Conservation (phyloP, 768 basidiomycete species). For the Coprinopsis strossmayeri region DNA sequence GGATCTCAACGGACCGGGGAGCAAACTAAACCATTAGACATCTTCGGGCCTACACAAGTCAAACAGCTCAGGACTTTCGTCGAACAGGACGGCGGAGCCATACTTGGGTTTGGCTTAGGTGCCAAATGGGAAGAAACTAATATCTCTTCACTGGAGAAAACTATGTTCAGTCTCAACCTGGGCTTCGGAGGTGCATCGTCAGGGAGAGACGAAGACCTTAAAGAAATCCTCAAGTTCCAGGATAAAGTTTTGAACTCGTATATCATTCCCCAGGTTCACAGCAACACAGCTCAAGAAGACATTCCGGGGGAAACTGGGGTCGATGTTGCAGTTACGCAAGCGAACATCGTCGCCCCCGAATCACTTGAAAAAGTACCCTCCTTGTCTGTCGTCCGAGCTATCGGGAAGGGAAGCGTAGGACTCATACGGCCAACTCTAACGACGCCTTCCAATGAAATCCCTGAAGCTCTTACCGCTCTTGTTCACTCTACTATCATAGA, state of each 20-base stretch:
- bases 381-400: constrained; percentile 10
- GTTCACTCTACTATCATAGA: constrained; percentile 26
- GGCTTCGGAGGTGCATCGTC: neutral
- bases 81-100: constrained; percentile 12
- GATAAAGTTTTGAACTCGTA: constrained; percentile 7
- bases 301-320: neutral
- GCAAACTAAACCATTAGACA: constrained; percentile 1
- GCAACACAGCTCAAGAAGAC: neutral
- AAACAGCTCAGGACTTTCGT: constrained; percentile 11
- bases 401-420: constrained; percentile 14
- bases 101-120: constrained; percentile 11
- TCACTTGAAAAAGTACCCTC: neutral
- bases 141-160: neutral
- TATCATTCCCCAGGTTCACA: constrained; percentile 4
- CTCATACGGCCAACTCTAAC: constrained; percentile 4
- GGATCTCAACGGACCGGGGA: neutral
- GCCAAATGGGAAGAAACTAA: constrained; percentile 7
- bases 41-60: constrained; percentile 7
- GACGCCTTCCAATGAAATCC: neutral
- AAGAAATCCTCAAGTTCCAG: constrained; percentile 6
- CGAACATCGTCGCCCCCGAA: neutral
- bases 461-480: constrained; percentile 12
- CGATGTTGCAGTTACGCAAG: constrained; percentile 1
- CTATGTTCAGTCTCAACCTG: neutral
- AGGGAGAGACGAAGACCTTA: neutral